Evolutionary conservation across 129 eudicot genomes (phyloP), one percentile per base, ranked within the genome.

Genomic region (Saussurea involucrata): DNA sequence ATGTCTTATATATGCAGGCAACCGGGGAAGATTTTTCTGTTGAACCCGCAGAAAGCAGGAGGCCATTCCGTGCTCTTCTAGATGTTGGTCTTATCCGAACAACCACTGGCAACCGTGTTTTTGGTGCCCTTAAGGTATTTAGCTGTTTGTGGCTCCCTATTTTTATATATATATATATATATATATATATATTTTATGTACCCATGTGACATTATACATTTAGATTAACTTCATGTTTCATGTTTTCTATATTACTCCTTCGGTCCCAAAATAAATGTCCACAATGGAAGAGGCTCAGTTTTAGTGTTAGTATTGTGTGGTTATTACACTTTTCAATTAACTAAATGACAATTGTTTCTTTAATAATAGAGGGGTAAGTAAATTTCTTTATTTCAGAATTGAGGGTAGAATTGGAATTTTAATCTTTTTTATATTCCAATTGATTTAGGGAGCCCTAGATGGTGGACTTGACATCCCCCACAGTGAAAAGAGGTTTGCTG

Each of bases 401-500:
- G 15, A 28, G 64, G 20, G 64, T 57, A 21, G 20, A 21, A 3
- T 57, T 17, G 1, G 24, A 21, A 13, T 2, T n/a, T 3, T 44
- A 4, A 49, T 49, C 21, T 49, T 1, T 3, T n/a, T 44, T 53
- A 36, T 20, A n/a, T 31, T 77, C 13, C 36, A 2, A 20, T 60
- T 76, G 29, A 44, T 37, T 37, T 74, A 95, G 99, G 99, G 99
- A 24, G 99, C 99, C n/a, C 13, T 95, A 73, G 99, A 95, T 86
- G 99, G 97, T 73, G 97, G 98, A 15, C 90, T 95, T 33, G 98
- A 95, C 29, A 91, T 95, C 58, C 98, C 98, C 4, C 98, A 91
- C 86, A 92, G 97, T 73, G 99, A 92, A 9, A 95, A 95, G 80
- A 79, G 99, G 36, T 95, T 95, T 85, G 99, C 99, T 75, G 99